phyloP scores from a whole-genome alignment of 2,329 filamentous ascomycete genomes.

The Scedosporium aurantiacum region DNA sequence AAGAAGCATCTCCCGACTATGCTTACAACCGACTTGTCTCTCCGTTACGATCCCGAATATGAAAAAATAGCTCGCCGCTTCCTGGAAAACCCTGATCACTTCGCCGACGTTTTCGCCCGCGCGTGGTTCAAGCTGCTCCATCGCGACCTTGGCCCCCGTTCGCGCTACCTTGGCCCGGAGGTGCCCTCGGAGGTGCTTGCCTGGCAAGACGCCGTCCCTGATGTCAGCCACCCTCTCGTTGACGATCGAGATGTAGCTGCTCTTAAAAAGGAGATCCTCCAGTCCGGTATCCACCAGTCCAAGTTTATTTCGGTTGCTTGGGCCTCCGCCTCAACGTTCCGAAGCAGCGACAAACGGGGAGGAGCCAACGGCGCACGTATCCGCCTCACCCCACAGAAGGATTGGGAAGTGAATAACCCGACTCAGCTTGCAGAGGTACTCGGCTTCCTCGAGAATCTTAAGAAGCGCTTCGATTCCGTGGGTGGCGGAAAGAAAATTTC shows the following conservation, averaged over 20 bases:
- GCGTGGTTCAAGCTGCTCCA: slow-evolving; percentile 81
- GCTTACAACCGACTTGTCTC: slow-evolving; percentile 64
- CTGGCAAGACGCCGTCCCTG: slow-evolving; percentile 67
- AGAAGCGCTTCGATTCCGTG: slow-evolving; percentile 42
- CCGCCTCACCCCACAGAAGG: slow-evolving; percentile 58
- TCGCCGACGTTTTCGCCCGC: slow-evolving; percentile 57
- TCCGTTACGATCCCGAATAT: slow-evolving; percentile 61
- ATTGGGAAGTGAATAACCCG: slow-evolving; percentile 68
- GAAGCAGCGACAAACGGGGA: slow-evolving; percentile 67
- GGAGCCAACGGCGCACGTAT: slow-evolving; percentile 74
- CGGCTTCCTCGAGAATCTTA: slow-evolving; percentile 48
- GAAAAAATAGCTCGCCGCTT: slow-evolving; percentile 66
- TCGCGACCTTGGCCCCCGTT: slow-evolving; percentile 63
- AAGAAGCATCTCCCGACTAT: slow-evolving; percentile 66
- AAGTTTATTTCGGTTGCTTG: slow-evolving; percentile 58
- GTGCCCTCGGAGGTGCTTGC: slow-evolving; percentile 56
- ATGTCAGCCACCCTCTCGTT: slow-evolving; percentile 44
- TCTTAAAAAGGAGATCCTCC: slow-evolving; percentile 59
- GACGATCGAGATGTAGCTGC: slow-evolving; percentile 50
- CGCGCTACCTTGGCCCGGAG: slow-evolving; percentile 65
- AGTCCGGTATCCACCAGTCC: slow-evolving; percentile 45
- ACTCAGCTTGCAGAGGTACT: slow-evolving; percentile 52
- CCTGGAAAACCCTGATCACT: slow-evolving; percentile 56
- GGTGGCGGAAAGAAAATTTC: slow-evolving; percentile 57
- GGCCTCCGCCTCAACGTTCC: slow-evolving; percentile 62